Conservation (phyloP, 2,329 filamentous ascomycete species). For the Penicillium sp. region DNA sequence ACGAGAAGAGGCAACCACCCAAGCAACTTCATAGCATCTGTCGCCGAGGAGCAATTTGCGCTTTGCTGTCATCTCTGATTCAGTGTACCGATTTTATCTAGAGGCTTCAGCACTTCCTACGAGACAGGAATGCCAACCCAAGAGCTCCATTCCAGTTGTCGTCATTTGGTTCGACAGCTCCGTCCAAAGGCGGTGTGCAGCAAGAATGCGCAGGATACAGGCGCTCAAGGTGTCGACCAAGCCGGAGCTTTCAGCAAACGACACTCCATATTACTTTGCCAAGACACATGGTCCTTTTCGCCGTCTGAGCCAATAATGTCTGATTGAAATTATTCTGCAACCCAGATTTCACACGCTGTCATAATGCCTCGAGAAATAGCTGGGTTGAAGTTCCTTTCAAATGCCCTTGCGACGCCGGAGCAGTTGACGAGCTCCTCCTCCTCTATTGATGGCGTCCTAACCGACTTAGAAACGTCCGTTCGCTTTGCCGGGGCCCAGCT, state of each 20-base stretch:
- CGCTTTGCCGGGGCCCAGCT: conserved; percentile 51
- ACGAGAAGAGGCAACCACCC: not conserved
- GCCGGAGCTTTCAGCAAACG: not conserved
- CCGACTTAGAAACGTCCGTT: conserved; percentile 49
- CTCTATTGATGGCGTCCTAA: conserved; percentile 47
- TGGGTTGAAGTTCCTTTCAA: conserved; percentile 46
- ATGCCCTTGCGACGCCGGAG: conserved; percentile 50
- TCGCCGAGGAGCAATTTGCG: not conserved
- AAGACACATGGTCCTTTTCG: not conserved
- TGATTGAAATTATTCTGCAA: not conserved
- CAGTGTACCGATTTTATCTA: not conserved
- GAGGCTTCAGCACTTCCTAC: not conserved
- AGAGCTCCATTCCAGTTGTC: not conserved
- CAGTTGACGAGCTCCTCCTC: conserved; percentile 52
- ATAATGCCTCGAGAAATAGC: conserved; percentile 28
- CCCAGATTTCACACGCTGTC: not conserved
- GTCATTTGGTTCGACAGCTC: conserved; percentile 1
- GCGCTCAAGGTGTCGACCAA: not conserved
- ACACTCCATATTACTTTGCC: not conserved
- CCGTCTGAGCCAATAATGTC: not conserved
- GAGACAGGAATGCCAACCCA: not conserved
- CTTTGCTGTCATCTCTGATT: not conserved
- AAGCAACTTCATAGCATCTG: not conserved
- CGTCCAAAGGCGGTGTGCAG: conserved; percentile 5
- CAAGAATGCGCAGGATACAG: not conserved